These are phyloP conservation scores for Westerdykella sp. DNA, from an alignment of 2,329 filamentous ascomycete genomes.

Conservation along the genomic window DNA sequence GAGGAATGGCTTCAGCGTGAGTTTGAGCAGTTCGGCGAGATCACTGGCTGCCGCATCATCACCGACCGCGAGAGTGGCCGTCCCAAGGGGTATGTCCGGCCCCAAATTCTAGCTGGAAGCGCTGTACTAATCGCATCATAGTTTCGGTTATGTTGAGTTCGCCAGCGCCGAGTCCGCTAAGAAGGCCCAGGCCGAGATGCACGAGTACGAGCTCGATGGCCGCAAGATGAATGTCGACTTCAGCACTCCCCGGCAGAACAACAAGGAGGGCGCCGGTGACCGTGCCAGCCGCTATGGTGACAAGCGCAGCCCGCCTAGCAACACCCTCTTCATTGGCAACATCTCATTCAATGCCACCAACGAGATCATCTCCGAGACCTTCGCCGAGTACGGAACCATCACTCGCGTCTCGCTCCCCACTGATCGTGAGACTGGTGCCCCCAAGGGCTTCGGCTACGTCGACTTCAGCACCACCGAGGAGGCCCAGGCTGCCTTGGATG, in stretches of 20 bases:
- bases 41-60: slow-evolving; percentile 70
- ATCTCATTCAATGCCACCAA: slow-evolving; percentile 77
- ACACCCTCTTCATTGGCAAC: slow-evolving; percentile 90
- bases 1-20: slow-evolving; percentile 74
- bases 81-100: slow-evolving; percentile 62
- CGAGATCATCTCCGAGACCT: slow-evolving; percentile 67
- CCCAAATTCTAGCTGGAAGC: not conserved
- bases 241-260: slow-evolving; percentile 59
- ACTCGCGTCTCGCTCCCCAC: slow-evolving; percentile 82
- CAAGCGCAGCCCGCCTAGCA: slow-evolving; percentile 68
- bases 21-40: slow-evolving; percentile 72
- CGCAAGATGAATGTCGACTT: slow-evolving; percentile 74
- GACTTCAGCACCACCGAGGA: slow-evolving; percentile 77
- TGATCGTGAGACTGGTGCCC: slow-evolving; percentile 73
- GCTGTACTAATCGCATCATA: slow-evolving; percentile 27
- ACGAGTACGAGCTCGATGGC: slow-evolving; percentile 66
- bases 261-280: slow-evolving; percentile 39
- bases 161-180: slow-evolving; percentile 59
- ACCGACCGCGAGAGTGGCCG: slow-evolving; percentile 74
- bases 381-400: slow-evolving; percentile 63
- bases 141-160: slow-evolving; percentile 91
- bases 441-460: slow-evolving; percentile 92
- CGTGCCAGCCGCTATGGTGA: slow-evolving; percentile 71
- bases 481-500: slow-evolving; percentile 66
- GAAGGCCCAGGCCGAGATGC: slow-evolving; percentile 68